Evolutionary conservation across 306 rosid genomes (phyloP).

Genomic region (Rosa chinensis): DNA sequence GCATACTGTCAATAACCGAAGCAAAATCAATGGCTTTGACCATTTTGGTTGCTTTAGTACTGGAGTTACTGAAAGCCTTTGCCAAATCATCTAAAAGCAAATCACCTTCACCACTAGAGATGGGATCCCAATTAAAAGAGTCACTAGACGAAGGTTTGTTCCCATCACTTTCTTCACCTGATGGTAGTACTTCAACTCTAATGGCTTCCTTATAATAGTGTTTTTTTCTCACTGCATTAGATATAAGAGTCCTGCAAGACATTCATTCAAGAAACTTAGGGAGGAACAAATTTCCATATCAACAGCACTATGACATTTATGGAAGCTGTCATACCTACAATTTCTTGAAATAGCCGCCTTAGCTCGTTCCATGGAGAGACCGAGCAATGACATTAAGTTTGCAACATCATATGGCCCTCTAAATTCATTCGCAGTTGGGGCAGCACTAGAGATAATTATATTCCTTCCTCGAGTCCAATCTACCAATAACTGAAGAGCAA

Average conservation of each 20-base stretch:
- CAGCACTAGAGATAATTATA: slow-evolving; percentile 73
- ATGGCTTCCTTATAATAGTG: slow-evolving; percentile 68
- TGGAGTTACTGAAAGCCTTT: slow-evolving; percentile 48
- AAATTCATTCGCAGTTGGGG: slow-evolving; percentile 65
- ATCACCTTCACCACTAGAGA: slow-evolving; percentile 88
- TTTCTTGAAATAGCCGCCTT: slow-evolving; percentile 80
- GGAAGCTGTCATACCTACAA: slow-evolving; percentile 63
- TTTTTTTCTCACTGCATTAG: slow-evolving; percentile 73
- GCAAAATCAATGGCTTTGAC: slow-evolving; percentile 66
- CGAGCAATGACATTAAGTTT: slow-evolving; percentile 70
- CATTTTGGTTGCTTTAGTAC: slow-evolving; percentile 44
- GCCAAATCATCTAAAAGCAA: slow-evolving; percentile 65
- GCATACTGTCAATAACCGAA: slow-evolving; percentile 48
- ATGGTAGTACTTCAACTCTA: slow-evolving; percentile 59
- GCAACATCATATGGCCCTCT: slow-evolving; percentile 94
- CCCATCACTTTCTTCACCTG: slow-evolving; percentile 41
- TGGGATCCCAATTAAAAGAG: slow-evolving; percentile 71
- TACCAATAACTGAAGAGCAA: slow-evolving; percentile 58
- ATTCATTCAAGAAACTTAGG: slow-evolving; percentile 11
- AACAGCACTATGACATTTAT: slow-evolving; percentile 8
- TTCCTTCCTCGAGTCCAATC: slow-evolving; percentile 86
- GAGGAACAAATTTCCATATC: slow-evolving; percentile 18
- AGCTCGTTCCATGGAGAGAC: slow-evolving; percentile 72
- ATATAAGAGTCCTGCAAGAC: slow-evolving; percentile 63
- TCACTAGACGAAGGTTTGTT: slow-evolving; percentile 51